Evolutionary conservation across 768 basidiomycete species (phyloP), one percentile per base, ranked within the genome.

Genomic region (Leccinum incarnatum): DNA sequence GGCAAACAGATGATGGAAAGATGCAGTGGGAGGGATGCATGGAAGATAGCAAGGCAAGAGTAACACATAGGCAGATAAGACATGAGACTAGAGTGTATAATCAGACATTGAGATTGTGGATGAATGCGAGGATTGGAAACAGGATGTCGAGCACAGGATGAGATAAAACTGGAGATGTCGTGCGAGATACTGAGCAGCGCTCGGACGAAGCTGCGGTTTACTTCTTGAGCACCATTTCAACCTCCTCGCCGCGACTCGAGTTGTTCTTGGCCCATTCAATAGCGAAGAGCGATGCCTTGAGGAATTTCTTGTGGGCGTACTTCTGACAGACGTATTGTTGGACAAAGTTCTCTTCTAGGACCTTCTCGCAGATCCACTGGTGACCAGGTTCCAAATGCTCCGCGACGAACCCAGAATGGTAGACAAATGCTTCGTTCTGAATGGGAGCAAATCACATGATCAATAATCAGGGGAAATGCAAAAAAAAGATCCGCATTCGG

Each of bases 301-400:
- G 85, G 83, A 97, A 98, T 76, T 94, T 95, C 86, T 95, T 97
- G 81, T 91, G 84, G 48, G 93, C 86, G 74, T 98, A 99, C 79
- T 99, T 98, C 80, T 90, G 90, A 84, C 86, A 95, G 40, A 95
- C 88, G 75, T 94, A 93, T 65, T 88, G 85, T 52, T 84, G 79
- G n/a, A 84, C 79, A 74, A 98, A 98, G 64, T 85, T 84, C 7
- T 83, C 76, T 63, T 93, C 91, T 2, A 82, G 78, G 48, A 99
- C 80, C 72, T 92, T 89, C 72, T 94, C 91, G 58, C 93, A 78
- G 52, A 98, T 82, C 74, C 92, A 80, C 56, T 84, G 77, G 65
- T 94, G 88, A 19, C 95, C 96, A 6, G 85, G 83, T 49, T 86
- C 70, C 42, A 99, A 79, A 71, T 98, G 92, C 58, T 89, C 86